Evolutionary conservation across 1,139 yeast species (phyloP).

Genomic region (Yamadazyma oceani): DNA sequence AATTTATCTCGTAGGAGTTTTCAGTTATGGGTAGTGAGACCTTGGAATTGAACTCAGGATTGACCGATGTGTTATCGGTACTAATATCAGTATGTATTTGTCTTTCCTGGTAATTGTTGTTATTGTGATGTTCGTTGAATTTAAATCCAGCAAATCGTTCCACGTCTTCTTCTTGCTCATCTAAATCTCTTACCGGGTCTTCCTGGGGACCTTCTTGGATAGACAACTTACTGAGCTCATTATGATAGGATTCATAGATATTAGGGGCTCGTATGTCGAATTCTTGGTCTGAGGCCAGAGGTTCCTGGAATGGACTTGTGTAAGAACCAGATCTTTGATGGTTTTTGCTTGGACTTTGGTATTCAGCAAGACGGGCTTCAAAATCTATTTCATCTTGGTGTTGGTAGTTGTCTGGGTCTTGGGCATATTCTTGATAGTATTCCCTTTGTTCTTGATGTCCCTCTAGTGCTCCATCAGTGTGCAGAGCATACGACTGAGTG

Average conservation of each 20-base stretch:
- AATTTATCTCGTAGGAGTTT: conserved; percentile 16
- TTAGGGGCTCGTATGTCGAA: neutral
- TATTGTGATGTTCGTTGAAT: conserved; percentile 7
- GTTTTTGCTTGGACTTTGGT: neutral
- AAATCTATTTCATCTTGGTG: neutral
- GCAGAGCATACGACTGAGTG: neutral
- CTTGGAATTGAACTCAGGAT: conserved; percentile 12
- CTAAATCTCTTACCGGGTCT: neutral
- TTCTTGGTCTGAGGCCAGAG: too few species aligned
- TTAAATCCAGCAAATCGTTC: conserved; percentile 11
- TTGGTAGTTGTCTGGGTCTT: neutral
- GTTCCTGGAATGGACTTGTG: neutral
- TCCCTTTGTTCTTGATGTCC: neutral
- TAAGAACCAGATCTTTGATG: neutral
- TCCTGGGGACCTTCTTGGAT: neutral
- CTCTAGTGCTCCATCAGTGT: too few species aligned
- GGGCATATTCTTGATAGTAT: neutral
- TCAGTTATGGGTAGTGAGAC: conserved; percentile 17
- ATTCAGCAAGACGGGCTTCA: conserved; percentile 1
- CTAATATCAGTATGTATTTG: conserved; percentile 6
- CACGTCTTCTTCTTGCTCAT: conserved; percentile 7
- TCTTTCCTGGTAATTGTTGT: conserved; percentile 3
- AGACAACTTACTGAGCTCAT: neutral
- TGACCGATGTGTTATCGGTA: conserved; percentile 13
- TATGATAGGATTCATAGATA: neutral